phyloP scores from a whole-genome alignment of 768 basidiomycete species.

The Boletus rubroflammeus region DNA sequence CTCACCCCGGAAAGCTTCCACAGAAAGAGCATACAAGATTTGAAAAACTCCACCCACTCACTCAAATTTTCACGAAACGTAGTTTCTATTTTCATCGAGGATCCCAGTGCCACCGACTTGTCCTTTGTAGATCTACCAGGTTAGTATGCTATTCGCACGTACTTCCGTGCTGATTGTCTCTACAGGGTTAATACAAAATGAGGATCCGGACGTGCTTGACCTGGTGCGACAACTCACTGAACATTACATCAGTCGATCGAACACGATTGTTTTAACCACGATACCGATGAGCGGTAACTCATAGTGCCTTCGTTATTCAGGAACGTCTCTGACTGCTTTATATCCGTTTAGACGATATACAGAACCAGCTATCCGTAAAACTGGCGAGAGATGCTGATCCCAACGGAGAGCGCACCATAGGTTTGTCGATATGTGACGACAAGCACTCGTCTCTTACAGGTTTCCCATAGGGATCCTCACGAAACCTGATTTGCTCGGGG shows the following conservation, averaged over 20 bases:
- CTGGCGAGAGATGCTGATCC: conserved; percentile 55
- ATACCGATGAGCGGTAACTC: conserved; percentile 60
- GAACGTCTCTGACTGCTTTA: not conserved
- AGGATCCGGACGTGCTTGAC: conserved; percentile 36
- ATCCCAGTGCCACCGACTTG: conserved; percentile 45
- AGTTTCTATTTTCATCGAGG: conserved; percentile 44
- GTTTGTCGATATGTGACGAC: conserved; percentile 29
- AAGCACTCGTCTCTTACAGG: not conserved
- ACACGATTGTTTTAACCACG: conserved; percentile 61
- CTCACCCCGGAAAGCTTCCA: conserved; percentile 17
- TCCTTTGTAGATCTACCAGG: conserved; percentile 56
- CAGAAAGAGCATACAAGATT: conserved; percentile 21
- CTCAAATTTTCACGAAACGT: conserved; percentile 49
- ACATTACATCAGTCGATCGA: conserved; percentile 42
- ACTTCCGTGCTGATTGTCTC: conserved; percentile 4
- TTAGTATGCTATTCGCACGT: conserved; percentile 12
- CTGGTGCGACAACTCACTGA: conserved; percentile 49
- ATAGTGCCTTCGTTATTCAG: not conserved
- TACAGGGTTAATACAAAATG: conserved; percentile 58
- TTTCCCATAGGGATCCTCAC: conserved; percentile 55
- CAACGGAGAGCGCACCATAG: conserved; percentile 57
- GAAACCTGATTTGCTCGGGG: conserved; percentile 56
- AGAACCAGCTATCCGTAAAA: conserved; percentile 56
- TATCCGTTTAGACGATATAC: conserved; percentile 53
- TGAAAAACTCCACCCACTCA: conserved; percentile 20